Base-by-base conservation (phyloP, 2,329 filamentous ascomycete genomes). In the Thelonectria blattea region DNA sequence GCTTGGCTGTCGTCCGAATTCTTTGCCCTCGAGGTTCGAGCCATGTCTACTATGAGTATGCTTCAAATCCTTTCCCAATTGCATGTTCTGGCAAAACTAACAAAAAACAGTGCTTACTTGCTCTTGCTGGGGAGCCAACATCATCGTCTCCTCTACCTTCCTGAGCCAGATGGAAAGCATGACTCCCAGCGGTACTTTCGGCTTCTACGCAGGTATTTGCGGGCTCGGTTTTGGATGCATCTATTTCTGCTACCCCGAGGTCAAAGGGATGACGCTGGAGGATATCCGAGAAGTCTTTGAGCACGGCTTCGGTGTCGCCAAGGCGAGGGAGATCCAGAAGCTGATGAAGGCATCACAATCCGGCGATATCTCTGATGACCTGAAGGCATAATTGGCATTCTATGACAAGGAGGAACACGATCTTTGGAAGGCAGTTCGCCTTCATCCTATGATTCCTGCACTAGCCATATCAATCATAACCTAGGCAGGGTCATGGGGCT, bases 201-300 rank as follows among this genome's bases (percentile, higher is more conserved):
- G 80, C 4, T 83, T 84, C 69, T 84, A 83, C 56, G 78, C 80
- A 1, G 79, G 73, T 0, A 80, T 84, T 37, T 83, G 80, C 63
- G 75, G 80, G 56, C 64, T 80, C 39, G 81, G 81, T 74, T 79
- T 64, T 60, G 58, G 60, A 5, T 70, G 61, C 56, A 76, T 84
- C 22, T 76, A 79, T 54, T 79, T 83, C 72, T 83, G 74, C 64
- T 85, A 83, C 64, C 82, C 82, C 0, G 81, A 85, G 62, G 81
- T 83, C 2, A 83, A 83, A 64, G 82, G 83, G 11, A 80, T 85
- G 76, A 79, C 82, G 17, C 72, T 85, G 3, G 84, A 86, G 65
- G 81, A 82, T 48, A 78, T 85, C n/a, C 73, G 80, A 32, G 79
- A 81, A 51, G 75, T 84, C 6, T 85, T 85, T 64, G 68, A 76